phyloP scores from a whole-genome alignment of 164 flowering plant species.

The Liriodendron chinense region DNA sequence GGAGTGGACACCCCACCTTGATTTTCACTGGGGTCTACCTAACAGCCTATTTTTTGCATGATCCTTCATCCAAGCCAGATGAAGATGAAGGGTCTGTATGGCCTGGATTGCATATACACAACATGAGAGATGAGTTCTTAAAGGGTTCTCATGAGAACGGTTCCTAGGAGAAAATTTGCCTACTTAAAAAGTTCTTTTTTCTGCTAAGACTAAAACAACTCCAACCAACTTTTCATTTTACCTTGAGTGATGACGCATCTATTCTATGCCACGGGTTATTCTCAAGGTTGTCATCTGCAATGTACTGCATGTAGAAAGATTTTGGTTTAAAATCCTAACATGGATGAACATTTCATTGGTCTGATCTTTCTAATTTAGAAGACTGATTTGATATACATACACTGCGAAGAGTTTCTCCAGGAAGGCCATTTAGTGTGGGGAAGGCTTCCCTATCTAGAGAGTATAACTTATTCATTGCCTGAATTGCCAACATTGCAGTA shows the following conservation, averaged over 20 bases:
- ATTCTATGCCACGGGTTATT: slow-evolving; percentile 92
- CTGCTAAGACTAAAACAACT: neutral
- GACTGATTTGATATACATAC: slow-evolving; percentile 43
- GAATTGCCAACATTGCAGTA: slow-evolving; percentile 11
- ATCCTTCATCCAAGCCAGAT: too few species aligned
- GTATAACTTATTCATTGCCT: slow-evolving; percentile 73
- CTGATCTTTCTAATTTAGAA: slow-evolving; percentile 2
- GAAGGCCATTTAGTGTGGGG: slow-evolving; percentile 82
- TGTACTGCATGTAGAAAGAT: slow-evolving; percentile 51
- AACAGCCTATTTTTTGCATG: too few species aligned
- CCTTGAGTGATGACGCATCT: slow-evolving; percentile 84
- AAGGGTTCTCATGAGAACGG: neutral
- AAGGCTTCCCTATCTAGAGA: slow-evolving; percentile 91
- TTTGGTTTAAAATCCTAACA: neutral
- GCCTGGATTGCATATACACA: too few species aligned
- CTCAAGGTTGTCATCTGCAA: slow-evolving; percentile 72
- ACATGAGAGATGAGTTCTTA: too few species aligned
- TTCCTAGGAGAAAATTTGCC: neutral
- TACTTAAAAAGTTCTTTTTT: neutral
- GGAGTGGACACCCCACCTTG: too few species aligned
- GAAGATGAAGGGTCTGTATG: too few species aligned
- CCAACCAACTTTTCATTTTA: slow-evolving; percentile 19
- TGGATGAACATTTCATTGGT: neutral
- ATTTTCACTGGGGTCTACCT: too few species aligned
- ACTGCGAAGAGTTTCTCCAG: slow-evolving; percentile 90